phyloP scores from a whole-genome alignment of 1,139 yeast genomes.

The Pichiaceae sp. region DNA sequence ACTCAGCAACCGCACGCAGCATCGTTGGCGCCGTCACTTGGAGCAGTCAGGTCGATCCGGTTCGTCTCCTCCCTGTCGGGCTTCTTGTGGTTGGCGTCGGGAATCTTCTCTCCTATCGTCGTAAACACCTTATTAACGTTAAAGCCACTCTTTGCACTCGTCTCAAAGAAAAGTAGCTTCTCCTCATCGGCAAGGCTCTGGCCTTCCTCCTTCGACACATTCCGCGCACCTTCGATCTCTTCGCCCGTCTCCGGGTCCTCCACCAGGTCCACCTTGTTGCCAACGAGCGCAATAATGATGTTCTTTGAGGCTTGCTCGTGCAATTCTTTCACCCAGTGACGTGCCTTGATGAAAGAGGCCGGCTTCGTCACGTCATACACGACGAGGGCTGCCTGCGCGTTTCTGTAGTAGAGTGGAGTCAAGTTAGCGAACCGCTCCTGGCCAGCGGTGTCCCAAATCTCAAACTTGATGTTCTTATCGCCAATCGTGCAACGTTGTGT shows the following conservation, averaged over 20 bases:
- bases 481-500: constrained; percentile 93
- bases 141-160: constrained; percentile 88
- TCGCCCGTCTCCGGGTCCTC: constrained; percentile 28
- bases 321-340: constrained; percentile 96
- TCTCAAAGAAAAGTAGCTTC: constrained; percentile 83
- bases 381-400: constrained; percentile 97
- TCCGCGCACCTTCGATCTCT: constrained; percentile 44
- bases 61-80: constrained; percentile 12
- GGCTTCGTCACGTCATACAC: constrained; percentile 96
- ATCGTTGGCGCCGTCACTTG: constrained; percentile 7
- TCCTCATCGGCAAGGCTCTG: constrained; percentile 74
- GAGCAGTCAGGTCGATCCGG: constrained; percentile 32
- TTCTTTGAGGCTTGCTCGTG: constrained; percentile 92
- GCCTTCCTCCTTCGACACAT: constrained; percentile 86
- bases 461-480: constrained; percentile 85
- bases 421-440: constrained; percentile 94
- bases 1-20: constrained; percentile 13
- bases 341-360: constrained; percentile 95
- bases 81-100: constrained; percentile 28
- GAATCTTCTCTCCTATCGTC: constrained; percentile 83
- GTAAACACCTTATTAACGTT: constrained; percentile 89
- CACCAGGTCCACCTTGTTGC: constrained; percentile 75
- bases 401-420: constrained; percentile 97
- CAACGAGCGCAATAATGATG: constrained; percentile 88
- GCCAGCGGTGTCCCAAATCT: constrained; percentile 99